Percentiles rank a stretch among this genome's conserved stretches.
Evolutionary conservation across 2,329 filamentous ascomycete genomes (phyloP).

Genomic region (Colletotrichum euphorbiae): DNA sequence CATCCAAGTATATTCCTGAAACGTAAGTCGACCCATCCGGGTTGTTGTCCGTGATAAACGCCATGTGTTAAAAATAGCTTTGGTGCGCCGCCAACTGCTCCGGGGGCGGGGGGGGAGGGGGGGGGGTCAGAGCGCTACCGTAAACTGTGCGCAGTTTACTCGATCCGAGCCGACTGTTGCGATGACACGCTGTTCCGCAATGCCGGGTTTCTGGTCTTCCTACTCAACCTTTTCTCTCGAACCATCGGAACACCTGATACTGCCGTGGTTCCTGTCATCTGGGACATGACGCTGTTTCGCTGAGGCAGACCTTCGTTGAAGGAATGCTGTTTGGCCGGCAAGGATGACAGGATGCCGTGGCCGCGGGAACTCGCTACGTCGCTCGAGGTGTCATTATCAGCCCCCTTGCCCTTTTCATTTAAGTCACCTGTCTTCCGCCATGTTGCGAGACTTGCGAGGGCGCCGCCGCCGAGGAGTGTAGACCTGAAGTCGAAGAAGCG

Average conservation of each 20-base stretch:
- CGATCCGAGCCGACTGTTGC: slow-evolving; percentile 34
- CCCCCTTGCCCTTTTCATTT: slow-evolving; percentile 38
- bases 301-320: not conserved
- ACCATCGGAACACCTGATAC: slow-evolving; percentile 21
- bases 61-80: not conserved
- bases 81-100: slow-evolving; percentile 1
- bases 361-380: slow-evolving; percentile 21
- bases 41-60: slow-evolving; percentile 10
- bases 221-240: slow-evolving; percentile 33
- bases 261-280: slow-evolving; percentile 25
- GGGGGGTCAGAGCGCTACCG: slow-evolving; percentile 2
- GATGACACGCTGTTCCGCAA: slow-evolving; percentile 33
- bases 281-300: slow-evolving; percentile 20
- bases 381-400: slow-evolving; percentile 28
- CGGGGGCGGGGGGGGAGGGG: too few species aligned
- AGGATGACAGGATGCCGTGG: slow-evolving; percentile 5
- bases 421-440: slow-evolving; percentile 20
- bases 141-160: slow-evolving; percentile 6
- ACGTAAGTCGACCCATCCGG: not conserved
- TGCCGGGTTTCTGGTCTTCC: slow-evolving; percentile 12
- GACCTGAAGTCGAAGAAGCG: slow-evolving; percentile 47
- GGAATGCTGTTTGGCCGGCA: not conserved
- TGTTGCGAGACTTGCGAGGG: slow-evolving; percentile 16
- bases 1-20: slow-evolving; percentile 37
- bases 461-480: slow-evolving; percentile 22